Conservation (phyloP, 2,329 filamentous ascomycete species). For the Penicillium verrucosum region DNA sequence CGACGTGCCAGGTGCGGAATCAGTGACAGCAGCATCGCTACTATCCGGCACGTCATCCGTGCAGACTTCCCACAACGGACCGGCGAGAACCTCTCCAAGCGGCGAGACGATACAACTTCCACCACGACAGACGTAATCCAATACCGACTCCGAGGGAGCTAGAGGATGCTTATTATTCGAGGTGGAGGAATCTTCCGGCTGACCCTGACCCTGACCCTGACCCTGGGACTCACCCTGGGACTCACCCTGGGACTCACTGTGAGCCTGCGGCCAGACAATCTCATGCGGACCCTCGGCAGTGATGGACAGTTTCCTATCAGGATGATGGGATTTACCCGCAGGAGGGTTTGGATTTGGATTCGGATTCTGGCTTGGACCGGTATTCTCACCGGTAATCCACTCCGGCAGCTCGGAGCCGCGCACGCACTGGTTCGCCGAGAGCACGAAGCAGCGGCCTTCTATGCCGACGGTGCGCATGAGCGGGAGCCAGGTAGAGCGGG, state of each 20-base stretch:
- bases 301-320: neutral
- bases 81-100: slow-evolving; percentile 70
- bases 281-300: neutral
- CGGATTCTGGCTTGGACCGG: no score
- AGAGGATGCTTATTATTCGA: neutral
- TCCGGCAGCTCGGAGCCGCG: slow-evolving; percentile 58
- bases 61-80: slow-evolving; percentile 71
- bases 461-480: slow-evolving; percentile 76
- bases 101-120: slow-evolving; percentile 80
- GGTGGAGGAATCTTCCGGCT: neutral
- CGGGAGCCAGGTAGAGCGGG: slow-evolving; percentile 72
- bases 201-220: neutral
- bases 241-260: neutral
- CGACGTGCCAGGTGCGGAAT: slow-evolving; percentile 37
- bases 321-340: neutral
- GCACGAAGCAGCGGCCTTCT: slow-evolving; percentile 79
- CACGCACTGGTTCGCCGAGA: slow-evolving; percentile 80
- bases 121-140: slow-evolving; percentile 63
- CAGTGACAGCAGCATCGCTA: slow-evolving; percentile 5
- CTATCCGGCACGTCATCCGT: slow-evolving; percentile 33
- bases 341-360: neutral
- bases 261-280: slow-evolving; percentile 1
- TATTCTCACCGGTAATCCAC: slow-evolving; percentile 26
- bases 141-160: slow-evolving; percentile 18
- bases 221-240: no score